Evolutionary conservation across 2,329 filamentous ascomycete genomes (phyloP).

Genomic region (Plenodomus lindquistii): DNA sequence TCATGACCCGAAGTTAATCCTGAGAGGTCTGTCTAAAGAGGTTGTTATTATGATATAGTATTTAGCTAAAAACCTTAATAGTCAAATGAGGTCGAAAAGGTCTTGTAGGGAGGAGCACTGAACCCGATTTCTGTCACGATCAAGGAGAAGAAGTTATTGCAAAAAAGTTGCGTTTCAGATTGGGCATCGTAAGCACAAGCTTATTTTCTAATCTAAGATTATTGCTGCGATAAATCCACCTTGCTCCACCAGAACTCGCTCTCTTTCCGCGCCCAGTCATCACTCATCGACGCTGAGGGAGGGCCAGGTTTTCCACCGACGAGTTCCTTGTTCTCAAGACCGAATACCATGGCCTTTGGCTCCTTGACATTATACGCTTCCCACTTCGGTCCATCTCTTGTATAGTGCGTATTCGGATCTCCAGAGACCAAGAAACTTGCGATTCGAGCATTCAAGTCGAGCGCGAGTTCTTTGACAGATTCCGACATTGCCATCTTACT

Average conservation of each 20-base stretch:
- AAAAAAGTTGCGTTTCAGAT: no score
- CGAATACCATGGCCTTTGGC: constrained; percentile 56
- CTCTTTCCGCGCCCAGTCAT: constrained; percentile 53
- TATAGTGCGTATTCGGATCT: constrained; percentile 29
- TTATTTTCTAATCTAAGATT: no score
- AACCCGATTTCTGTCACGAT: no score
- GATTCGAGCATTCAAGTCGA: constrained; percentile 34
- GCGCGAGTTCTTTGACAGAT: constrained; percentile 35
- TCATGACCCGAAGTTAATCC: no score
- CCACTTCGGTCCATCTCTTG: constrained; percentile 25
- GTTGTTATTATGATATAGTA: no score
- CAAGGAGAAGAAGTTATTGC: no score
- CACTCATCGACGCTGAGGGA: constrained; percentile 48
- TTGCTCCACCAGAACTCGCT: constrained; percentile 66
- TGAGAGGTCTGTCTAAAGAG: no score
- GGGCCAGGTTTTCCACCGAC: constrained; percentile 29
- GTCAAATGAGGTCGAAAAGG: no score
- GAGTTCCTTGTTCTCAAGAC: constrained; percentile 62
- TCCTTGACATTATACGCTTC: constrained; percentile 15
- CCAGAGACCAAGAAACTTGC: constrained; percentile 39
- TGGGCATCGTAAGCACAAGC: no score
- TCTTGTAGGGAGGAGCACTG: no score
- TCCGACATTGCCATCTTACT: constrained; percentile 22
- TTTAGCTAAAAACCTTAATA: no score
- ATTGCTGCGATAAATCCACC: constrained; percentile 39